A percentile compares a stretch with the other conserved stretches of the same genome.
These are phyloP conservation scores for Parachaetomium inaequale DNA, from an alignment of 495 filamentous ascomycete genomes.

Conservation along the genomic window DNA sequence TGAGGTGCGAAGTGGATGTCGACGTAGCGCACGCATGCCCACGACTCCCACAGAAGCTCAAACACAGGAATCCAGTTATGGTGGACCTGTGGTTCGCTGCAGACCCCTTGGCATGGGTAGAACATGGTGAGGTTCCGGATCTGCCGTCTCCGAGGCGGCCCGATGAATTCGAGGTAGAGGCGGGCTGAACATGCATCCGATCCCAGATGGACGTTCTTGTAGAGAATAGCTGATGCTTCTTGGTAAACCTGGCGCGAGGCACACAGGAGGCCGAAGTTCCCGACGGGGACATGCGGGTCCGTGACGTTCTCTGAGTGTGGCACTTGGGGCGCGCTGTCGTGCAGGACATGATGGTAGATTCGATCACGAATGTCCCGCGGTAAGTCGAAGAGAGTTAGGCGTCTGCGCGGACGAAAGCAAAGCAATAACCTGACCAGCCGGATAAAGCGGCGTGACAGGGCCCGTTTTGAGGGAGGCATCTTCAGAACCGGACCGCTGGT, in stretches of 20 bases:
- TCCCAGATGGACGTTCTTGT: not conserved
- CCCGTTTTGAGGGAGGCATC: not conserved
- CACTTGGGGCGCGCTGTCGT: not conserved
- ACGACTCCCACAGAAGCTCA: not conserved
- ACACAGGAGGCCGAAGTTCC: not conserved
- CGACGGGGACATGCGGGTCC: not conserved
- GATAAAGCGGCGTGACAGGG: no score
- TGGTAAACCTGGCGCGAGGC: not conserved
- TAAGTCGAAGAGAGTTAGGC: not conserved
- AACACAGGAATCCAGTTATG: not conserved
- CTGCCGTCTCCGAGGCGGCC: not conserved
- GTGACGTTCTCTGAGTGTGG: not conserved
- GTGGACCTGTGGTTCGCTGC: not conserved
- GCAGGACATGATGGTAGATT: not conserved
- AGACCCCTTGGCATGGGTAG: not conserved
- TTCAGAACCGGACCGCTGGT: not conserved
- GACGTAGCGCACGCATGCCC: not conserved
- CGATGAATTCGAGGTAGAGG: not conserved
- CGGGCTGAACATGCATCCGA: not conserved
- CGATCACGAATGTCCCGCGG: not conserved
- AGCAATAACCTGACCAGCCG: no score
- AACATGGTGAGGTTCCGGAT: not conserved
- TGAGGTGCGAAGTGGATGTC: not conserved
- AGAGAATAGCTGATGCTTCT: not conserved
- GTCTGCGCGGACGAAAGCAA: no score